Evolutionary conservation across 768 basidiomycete species (phyloP), one percentile per base, ranked within the genome.

Genomic region (Lenzites betulinus): DNA sequence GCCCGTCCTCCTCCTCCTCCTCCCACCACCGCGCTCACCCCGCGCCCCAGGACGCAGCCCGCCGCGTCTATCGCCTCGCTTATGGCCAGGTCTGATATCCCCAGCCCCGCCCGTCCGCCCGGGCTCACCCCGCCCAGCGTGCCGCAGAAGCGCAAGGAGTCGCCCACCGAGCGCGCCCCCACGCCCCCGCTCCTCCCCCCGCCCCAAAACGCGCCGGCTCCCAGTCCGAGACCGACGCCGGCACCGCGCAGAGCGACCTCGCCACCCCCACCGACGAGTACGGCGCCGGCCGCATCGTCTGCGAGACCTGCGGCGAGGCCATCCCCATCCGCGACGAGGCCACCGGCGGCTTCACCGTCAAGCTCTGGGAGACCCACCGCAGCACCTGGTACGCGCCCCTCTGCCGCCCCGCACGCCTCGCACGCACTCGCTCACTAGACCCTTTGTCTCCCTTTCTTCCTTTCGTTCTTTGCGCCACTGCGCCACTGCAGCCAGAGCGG

Each of bases 351-450:
- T 90, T 90, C 70, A 88, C 88, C 38, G 73, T 85, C 41, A 81
- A 83, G 66, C 84, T 85, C 46, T 90, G 89, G 90, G 84, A 76
- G 54, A 80, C 83, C 15, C 89, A 91, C 73, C 81, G 82, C 12
- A 71, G 76, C 43, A 72, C 76, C 28, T 89, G 88, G 88, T 87
- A 66, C 30, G 82, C 42, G 38, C 41, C 49, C 18, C 43, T 28
- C 18, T 28, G 18, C 55, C 33, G 7, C 35, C 30, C 38, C 38
- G 7, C 18, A 18, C 6, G 4, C 38, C 38, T 3, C 38, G 3
- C 13, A 39, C 38, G 7, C 35, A 13, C 13, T 36, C 35, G 35
- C 13, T 13, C 35, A 12, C 44, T 7, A 20, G 22, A 49, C 47
- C 6, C 62, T 22, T 26, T 48, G n/a, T n/a, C n/a, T n/a, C n/a